phyloP scores from a whole-genome alignment of 2,329 filamentous ascomycete species.

The Fusarium stilboides region DNA sequence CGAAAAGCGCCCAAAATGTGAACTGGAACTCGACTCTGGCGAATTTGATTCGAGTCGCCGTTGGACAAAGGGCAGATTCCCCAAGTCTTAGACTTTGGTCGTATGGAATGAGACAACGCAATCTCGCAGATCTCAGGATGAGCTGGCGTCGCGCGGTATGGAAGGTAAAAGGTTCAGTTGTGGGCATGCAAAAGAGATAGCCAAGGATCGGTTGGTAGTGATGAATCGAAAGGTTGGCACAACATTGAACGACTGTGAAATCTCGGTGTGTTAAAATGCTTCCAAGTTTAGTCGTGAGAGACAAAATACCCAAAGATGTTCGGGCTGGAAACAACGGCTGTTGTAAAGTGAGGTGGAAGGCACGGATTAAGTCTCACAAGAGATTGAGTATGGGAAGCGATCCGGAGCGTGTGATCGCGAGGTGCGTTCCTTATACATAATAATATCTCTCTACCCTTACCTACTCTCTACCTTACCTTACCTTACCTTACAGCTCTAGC shows the following conservation, averaged over 20 bases:
- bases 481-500: background rate
- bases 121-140: conserved; percentile 35
- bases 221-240: conserved; percentile 31
- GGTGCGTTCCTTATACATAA: conserved; percentile 44
- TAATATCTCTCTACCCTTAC: background rate
- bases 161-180: conserved; percentile 15
- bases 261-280: conserved; percentile 14
- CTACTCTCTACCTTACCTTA: conserved; percentile 16
- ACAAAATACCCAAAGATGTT: conserved; percentile 18
- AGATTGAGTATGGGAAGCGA: conserved; percentile 5
- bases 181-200: conserved; percentile 36
- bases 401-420: conserved; percentile 22
- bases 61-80: conserved; percentile 28
- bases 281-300: conserved; percentile 16
- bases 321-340: conserved; percentile 20
- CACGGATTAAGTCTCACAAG: conserved; percentile 25
- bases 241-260: conserved; percentile 28
- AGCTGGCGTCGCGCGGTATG: conserved; percentile 3
- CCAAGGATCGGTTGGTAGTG: conserved; percentile 36
- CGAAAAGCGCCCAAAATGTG: conserved; percentile 20
- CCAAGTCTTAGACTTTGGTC: conserved; percentile 34
- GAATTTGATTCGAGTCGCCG: conserved; percentile 21
- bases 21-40: conserved; percentile 32
- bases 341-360: conserved; percentile 22
- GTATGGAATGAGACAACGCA: conserved; percentile 37